phyloP scores from a whole-genome alignment of 495 filamentous ascomycete species.

The Parathielavia appendiculata region DNA sequence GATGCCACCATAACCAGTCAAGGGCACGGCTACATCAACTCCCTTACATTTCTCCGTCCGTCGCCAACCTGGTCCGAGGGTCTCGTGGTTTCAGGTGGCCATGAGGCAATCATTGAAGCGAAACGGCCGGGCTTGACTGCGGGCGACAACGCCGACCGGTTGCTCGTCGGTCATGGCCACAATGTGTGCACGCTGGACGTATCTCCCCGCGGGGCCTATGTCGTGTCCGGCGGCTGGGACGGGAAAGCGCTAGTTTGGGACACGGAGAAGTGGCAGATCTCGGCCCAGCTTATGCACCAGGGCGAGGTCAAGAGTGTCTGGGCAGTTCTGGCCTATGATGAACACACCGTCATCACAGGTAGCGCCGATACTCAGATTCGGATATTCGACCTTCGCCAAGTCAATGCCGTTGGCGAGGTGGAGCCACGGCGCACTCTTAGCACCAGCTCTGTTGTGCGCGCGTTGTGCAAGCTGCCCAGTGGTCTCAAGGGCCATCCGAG shows the following conservation, averaged over 20 bases:
- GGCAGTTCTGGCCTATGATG: conserved; percentile 81
- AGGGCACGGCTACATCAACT: conserved; percentile 78
- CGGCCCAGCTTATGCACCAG: conserved; percentile 54
- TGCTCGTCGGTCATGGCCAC: conserved; percentile 77
- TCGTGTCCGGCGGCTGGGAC: conserved; percentile 97
- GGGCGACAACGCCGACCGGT: conserved; percentile 71
- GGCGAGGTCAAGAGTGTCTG: conserved; percentile 74
- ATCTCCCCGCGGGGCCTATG: conserved; percentile 58
- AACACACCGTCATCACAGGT: conserved; percentile 78
- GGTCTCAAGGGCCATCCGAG: conserved; percentile 57
- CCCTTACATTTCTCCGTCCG: conserved; percentile 69
- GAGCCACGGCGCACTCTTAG: conserved; percentile 68
- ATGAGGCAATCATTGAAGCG: conserved; percentile 89
- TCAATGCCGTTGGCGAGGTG: conserved; percentile 65
- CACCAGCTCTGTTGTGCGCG: conserved; percentile 79
- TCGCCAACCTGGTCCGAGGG: conserved; percentile 68
- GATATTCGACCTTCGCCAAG: conserved; percentile 63
- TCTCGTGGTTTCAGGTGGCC: conserved; percentile 77
- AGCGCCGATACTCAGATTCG: conserved; percentile 88
- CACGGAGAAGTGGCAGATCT: conserved; percentile 67
- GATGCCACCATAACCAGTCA: conserved; percentile 71
- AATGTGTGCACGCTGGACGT: conserved; percentile 88
- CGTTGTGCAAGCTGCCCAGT: conserved; percentile 71
- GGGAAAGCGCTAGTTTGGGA: conserved; percentile 73
- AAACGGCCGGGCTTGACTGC: conserved; percentile 57